A percentile compares a stretch with the other conserved stretches of the same genome.
These are phyloP conservation scores for Penicillium paxilli DNA, from an alignment of 495 filamentous ascomycete genomes.

Conservation along the genomic window DNA sequence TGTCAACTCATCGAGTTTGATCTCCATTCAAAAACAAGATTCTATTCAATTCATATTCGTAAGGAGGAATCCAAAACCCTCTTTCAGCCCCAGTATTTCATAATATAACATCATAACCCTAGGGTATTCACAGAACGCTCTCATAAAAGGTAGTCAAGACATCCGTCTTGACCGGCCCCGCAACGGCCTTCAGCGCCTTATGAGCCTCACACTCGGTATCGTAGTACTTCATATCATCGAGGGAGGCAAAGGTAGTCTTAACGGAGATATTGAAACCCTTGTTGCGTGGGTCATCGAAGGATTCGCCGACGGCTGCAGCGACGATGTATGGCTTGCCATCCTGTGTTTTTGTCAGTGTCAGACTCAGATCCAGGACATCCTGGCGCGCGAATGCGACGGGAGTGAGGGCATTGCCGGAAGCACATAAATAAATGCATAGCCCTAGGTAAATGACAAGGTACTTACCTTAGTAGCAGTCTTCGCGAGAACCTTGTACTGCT, in stretches of 20 bases:
- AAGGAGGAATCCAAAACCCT: no score
- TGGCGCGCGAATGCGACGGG: no score
- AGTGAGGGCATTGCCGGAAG: no score
- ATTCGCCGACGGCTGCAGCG: constrained; percentile 39
- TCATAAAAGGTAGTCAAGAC: constrained; percentile 53
- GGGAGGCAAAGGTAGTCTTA: constrained; percentile 56
- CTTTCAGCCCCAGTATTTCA: no score
- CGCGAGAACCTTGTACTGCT: constrained; percentile 51
- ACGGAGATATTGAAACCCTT: constrained; percentile 65
- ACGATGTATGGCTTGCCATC: constrained; percentile 69
- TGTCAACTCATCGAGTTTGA: no score
- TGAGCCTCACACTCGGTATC: constrained; percentile 65
- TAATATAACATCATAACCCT: neutral
- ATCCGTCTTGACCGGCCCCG: constrained; percentile 36
- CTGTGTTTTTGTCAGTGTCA: constrained; percentile 41
- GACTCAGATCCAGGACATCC: no score
- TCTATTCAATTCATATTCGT: no score
- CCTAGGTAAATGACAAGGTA: no score
- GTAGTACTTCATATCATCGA: constrained; percentile 73
- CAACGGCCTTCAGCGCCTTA: constrained; percentile 54
- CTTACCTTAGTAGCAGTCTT: constrained; percentile 53
- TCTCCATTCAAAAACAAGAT: no score
- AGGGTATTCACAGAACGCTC: constrained; percentile 33
- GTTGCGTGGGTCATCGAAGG: constrained; percentile 53
- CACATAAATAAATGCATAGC: no score